A percentile compares a stretch with the other conserved stretches of the same genome.
These are phyloP conservation scores for Chrysopogon serrulatus DNA, from an alignment of 176 grass and related monocot species.

Conservation along the genomic window DNA sequence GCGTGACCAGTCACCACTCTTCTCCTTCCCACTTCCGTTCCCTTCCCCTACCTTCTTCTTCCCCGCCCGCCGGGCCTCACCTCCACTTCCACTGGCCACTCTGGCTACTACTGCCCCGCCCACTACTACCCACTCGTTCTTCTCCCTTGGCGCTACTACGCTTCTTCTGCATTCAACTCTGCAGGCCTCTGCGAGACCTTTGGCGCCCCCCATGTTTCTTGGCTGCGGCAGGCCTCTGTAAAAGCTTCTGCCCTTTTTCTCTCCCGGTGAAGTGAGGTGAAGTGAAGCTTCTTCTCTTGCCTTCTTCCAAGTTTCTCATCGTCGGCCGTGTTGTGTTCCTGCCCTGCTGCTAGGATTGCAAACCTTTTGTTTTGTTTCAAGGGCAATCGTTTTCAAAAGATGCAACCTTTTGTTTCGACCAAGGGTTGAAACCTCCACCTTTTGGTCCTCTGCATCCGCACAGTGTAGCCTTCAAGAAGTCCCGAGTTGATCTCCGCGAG, in stretches of 20 bases:
- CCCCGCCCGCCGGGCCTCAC: too few species aligned
- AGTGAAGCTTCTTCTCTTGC: neutral
- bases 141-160: conserved; percentile 21
- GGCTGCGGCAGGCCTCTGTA: neutral
- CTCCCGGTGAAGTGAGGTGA: neutral
- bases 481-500: neutral
- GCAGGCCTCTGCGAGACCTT: neutral
- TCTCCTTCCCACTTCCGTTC: neutral
- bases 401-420: neutral
- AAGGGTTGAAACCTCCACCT: neutral
- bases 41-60: neutral
- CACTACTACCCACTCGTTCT: neutral
- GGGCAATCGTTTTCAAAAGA: neutral
- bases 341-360: neutral
- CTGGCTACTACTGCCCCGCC: neutral
- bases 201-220: conserved; percentile 27
- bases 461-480: neutral
- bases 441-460: neutral
- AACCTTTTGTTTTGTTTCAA: neutral
- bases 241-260: neutral
- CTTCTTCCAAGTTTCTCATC: neutral
- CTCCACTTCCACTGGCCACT: neutral
- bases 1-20: neutral
- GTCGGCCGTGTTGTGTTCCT: neutral
- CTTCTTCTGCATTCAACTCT: conserved; percentile 5